Percentiles rank a stretch among this genome's conserved stretches.
Conservation (phyloP, 2,329 filamentous ascomycete genomes). For the Monosporascus cannonballus region DNA sequence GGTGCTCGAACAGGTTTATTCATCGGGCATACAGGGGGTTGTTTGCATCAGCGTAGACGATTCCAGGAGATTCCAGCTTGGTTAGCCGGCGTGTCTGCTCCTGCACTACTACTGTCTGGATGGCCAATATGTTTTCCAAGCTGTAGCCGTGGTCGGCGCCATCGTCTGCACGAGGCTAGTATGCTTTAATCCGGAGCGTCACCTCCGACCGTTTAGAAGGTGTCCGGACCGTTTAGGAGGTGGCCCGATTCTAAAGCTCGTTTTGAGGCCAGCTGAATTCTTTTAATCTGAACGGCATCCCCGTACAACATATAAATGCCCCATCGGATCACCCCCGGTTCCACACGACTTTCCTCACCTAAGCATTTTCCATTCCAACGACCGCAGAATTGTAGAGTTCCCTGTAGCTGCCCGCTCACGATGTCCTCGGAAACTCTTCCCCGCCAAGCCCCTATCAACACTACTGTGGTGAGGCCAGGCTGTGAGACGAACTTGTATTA, state of each 20-base stretch:
- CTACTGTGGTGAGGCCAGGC: slow-evolving; percentile 27
- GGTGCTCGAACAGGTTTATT: not conserved
- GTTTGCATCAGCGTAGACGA: not conserved
- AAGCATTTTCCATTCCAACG: slow-evolving; percentile 12
- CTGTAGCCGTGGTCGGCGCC: no score
- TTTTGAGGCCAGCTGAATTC: not conserved
- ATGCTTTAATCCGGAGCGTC: no score
- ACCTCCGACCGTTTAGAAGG: no score
- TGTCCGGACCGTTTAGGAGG: not conserved
- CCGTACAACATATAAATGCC: slow-evolving; percentile 25
- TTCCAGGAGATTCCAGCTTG: not conserved
- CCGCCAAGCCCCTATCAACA: slow-evolving; percentile 25
- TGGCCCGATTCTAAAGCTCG: not conserved
- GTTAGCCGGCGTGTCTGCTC: not conserved
- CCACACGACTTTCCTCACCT: slow-evolving; percentile 16
- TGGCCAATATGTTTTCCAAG: not conserved
- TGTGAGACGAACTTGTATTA: slow-evolving; percentile 31
- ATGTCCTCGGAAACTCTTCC: slow-evolving; percentile 23
- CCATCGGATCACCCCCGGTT: slow-evolving; percentile 19
- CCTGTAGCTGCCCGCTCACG: slow-evolving; percentile 23
- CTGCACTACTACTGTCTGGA: not conserved
- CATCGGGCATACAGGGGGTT: not conserved
- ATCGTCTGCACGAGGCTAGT: no score
- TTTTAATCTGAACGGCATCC: slow-evolving; percentile 6
- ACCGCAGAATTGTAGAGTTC: slow-evolving; percentile 10